phyloP scores from a whole-genome alignment of 2,329 filamentous ascomycete species.

The Colletotrichum gloeosporioides region DNA sequence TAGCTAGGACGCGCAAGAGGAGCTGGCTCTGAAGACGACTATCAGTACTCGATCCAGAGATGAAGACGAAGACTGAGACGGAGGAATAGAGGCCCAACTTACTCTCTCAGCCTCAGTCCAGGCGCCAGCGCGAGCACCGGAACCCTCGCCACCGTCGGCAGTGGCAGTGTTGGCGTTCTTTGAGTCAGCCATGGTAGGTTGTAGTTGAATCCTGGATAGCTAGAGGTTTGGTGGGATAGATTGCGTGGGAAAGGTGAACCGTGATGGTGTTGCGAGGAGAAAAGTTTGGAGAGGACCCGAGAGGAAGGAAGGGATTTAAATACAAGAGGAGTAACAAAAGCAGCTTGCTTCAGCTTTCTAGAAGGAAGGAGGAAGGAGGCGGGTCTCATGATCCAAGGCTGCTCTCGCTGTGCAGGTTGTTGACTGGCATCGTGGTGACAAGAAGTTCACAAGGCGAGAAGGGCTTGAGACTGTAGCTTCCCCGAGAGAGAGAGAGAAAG shows the following conservation, averaged over 20 bases:
- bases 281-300: not conserved
- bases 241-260: not conserved
- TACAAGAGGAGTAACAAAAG: not conserved
- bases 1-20: constrained; percentile 39
- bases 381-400: not conserved
- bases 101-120: constrained; percentile 45
- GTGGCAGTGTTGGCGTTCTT: not conserved
- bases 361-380: not conserved
- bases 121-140: constrained; percentile 7
- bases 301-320: not conserved
- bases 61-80: not conserved
- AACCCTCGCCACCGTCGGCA: constrained; percentile 25
- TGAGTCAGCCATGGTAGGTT: constrained; percentile 28
- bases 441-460: not conserved
- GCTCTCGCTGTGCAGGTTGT: not conserved
- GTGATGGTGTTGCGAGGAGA: not conserved
- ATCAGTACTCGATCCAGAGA: not conserved
- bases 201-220: not conserved
- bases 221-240: not conserved
- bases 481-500: not conserved
- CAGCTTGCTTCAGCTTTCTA: not conserved
- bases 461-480: not conserved
- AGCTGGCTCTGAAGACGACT: constrained; percentile 34
- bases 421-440: not conserved
- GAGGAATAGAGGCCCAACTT: not conserved